A percentile compares a stretch with the other conserved stretches of the same genome.
These are phyloP conservation scores for Begonia masoniana DNA, from an alignment of 306 rosid species.

Conservation along the genomic window DNA sequence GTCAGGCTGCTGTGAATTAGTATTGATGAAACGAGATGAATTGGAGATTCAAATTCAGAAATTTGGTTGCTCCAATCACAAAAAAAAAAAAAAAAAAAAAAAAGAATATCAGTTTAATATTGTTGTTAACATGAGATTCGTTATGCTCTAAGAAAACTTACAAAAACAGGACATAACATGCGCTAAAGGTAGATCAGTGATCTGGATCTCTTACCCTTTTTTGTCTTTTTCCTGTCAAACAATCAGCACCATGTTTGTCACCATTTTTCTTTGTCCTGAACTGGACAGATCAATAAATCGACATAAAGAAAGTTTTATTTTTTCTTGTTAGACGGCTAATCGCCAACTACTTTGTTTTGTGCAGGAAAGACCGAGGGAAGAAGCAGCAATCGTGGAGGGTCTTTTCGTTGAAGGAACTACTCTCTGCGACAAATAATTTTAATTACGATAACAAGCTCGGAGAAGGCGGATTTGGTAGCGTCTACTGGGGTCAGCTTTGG, in stretches of 20 bases:
- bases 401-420: conserved; percentile 87
- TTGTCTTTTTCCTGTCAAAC: background rate
- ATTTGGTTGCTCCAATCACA: no score
- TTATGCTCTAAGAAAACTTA: no score
- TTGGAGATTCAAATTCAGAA: no score
- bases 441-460: conserved; percentile 99
- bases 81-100: background rate
- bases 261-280: conserved; percentile 9
- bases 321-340: background rate
- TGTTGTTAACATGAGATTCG: no score
- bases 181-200: background rate
- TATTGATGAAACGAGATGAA: no score
- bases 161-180: background rate
- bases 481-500: conserved; percentile 99
- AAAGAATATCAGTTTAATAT: background rate
- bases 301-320: background rate
- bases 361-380: conserved; percentile 72
- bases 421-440: conserved; percentile 87
- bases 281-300: background rate
- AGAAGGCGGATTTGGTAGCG: conserved; percentile 97
- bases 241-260: background rate
- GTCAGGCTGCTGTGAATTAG: no score
- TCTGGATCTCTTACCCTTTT: background rate
- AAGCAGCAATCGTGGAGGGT: conserved; percentile 83
- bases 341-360: conserved; percentile 8